A percentile compares a stretch with the other conserved stretches of the same genome.
Evolutionary conservation across 805 yeast genomes (phyloP).

Genomic region (Candida montana): DNA sequence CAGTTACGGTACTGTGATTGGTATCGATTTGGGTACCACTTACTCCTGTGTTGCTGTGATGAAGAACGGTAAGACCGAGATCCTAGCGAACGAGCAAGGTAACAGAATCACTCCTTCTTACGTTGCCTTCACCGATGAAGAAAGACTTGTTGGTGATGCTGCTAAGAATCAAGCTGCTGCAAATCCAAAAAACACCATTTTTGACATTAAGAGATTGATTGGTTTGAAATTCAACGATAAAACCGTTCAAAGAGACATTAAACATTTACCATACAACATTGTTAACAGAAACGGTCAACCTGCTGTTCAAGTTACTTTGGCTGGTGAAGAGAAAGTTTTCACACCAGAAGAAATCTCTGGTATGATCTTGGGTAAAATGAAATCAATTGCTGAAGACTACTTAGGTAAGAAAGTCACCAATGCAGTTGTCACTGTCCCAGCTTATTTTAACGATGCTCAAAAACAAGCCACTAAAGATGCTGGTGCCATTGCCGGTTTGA

Average conservation of each 20-base stretch:
- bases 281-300: conserved; percentile 76
- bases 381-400: conserved; percentile 85
- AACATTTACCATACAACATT: conserved; percentile 76
- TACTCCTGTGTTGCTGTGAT: conserved; percentile 93
- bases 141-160: conserved; percentile 92
- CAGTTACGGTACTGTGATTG: conserved; percentile 65
- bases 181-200: conserved; percentile 80
- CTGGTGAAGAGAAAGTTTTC: conserved; percentile 71
- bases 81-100: conserved; percentile 94
- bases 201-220: conserved; percentile 87
- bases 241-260: conserved; percentile 74
- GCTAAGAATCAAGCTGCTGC: conserved; percentile 94
- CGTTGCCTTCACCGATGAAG: conserved; percentile 89
- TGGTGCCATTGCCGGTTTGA: conserved; percentile 86
- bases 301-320: conserved; percentile 65
- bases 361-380: conserved; percentile 90
- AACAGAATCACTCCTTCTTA: conserved; percentile 94
- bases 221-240: conserved; percentile 77
- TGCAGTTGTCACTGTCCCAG: conserved; percentile 91
- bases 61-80: conserved; percentile 84
- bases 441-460: conserved; percentile 90
- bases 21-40: conserved; percentile 97
- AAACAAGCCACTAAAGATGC: conserved; percentile 94
- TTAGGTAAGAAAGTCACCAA: conserved; percentile 80
- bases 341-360: conserved; percentile 93